A percentile compares a stretch with the other conserved stretches of the same genome.
These are phyloP conservation scores for Dryadomyces quercivorus DNA, from an alignment of 2,329 filamentous ascomycete species.

Conservation along the genomic window DNA sequence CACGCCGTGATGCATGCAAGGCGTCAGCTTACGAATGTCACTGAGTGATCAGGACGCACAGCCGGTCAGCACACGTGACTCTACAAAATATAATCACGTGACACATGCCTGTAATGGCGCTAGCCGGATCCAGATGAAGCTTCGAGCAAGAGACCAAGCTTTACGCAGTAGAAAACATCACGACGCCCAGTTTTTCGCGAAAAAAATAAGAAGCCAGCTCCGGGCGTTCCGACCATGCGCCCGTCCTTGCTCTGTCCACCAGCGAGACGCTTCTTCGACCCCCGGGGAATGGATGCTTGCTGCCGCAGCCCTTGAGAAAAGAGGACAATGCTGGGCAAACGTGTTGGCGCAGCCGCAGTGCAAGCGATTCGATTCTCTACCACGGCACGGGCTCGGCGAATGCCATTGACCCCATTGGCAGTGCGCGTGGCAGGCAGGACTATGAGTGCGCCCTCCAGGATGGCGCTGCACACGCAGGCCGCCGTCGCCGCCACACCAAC, in stretches of 20 bases:
- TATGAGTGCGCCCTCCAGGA: not conserved
- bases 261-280: too few relatives aligned
- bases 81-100: not conserved
- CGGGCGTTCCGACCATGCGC: not conserved
- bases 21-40: too few relatives aligned
- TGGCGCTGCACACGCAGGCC: conserved; percentile 29
- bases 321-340: not conserved
- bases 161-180: conserved; percentile 10
- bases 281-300: not conserved
- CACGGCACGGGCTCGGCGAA: too few relatives aligned
- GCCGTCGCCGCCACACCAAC: conserved; percentile 11
- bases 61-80: too few relatives aligned
- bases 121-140: not conserved
- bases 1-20: too few relatives aligned
- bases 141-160: conserved; percentile 3
- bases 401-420: not conserved
- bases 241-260: too few relatives aligned
- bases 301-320: not conserved
- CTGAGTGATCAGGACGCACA: too few relatives aligned
- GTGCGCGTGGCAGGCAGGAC: not conserved
- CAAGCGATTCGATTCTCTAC: not conserved
- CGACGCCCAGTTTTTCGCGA: not conserved
- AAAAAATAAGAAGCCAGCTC: not conserved
- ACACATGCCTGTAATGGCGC: too few relatives aligned
- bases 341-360: not conserved